Base-by-base conservation (phyloP, 768 basidiomycete genomes). In the Tulasnella sp. region DNA sequence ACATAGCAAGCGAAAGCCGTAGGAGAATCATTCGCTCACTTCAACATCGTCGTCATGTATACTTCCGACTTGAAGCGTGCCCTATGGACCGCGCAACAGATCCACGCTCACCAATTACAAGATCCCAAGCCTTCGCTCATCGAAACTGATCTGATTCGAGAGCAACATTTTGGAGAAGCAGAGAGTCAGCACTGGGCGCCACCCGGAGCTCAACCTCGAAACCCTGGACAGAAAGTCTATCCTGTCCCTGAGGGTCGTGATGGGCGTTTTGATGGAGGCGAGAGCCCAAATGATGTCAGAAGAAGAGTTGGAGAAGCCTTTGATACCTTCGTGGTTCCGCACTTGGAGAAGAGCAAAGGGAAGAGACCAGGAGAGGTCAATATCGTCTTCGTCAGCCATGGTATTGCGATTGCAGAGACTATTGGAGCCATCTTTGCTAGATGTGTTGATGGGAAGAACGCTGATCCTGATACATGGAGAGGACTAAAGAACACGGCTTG, bases 161-260 rank as follows among this genome's bases (percentile, higher is more conserved):
- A 70, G 54, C 69, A 70, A 56, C 61, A 66, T 57, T 70, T 67
- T 33, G 69, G 69, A 6, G 60, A 61, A 48, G 68, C 67, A 45
- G 62, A 62, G 59, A 63, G 56, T 39, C 52, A 57, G 37, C 45
- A 51, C 12, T 57, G 51, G 32, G 31, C 44, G 37, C 43, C 47
- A 1, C 24, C 39, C 24, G 45, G 41, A 37, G 27, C 40, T 13
- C 24, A 39, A 5, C 45, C 45, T 9, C 25, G 20, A 7, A 34
- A 47, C 29, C 45, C 45, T 2, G 37, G 37, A 12, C n/a, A 34
- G 19, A 45, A 53, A 25, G 55, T 53, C 29, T 37, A 34, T 16
- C 43, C 42, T 5, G 47, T 53, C 3, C 54, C 56, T 7, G 13
- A 57, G 9, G 58, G 58, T 1, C 57, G 57, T 54, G 53, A 58